These are phyloP conservation scores for Leucosporidium scottii DNA, from an alignment of 768 basidiomycete species.

Conservation along the genomic window DNA sequence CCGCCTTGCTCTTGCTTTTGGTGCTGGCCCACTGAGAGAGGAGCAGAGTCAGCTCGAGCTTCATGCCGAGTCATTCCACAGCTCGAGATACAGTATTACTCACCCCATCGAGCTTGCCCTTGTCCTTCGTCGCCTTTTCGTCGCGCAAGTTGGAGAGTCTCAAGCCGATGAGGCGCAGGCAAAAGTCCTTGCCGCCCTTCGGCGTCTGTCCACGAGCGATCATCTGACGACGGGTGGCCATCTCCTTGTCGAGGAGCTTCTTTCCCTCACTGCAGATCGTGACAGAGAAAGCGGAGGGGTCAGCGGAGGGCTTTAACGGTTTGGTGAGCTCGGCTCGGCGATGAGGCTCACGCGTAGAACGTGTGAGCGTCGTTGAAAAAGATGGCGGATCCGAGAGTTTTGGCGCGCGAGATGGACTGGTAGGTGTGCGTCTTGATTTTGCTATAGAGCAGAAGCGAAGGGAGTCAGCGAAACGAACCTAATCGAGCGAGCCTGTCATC, in stretches of 20 bases:
- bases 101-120: constrained; percentile 11
- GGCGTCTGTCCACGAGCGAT: constrained; percentile 9
- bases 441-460: background rate
- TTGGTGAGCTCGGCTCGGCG: too few relatives aligned
- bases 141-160: constrained; percentile 85
- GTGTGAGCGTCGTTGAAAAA: constrained; percentile 60
- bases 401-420: constrained; percentile 80
- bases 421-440: constrained; percentile 90
- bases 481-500: too few relatives aligned
- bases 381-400: constrained; percentile 70
- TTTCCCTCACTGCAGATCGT: constrained; percentile 58
- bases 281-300: background rate
- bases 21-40: background rate
- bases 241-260: constrained; percentile 69
- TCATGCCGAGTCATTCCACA: too few relatives aligned
- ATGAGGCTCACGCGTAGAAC: constrained; percentile 57
- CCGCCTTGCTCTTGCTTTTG: background rate
- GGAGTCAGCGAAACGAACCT: too few relatives aligned
- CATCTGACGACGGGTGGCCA: constrained; percentile 46
- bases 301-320: background rate
- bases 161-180: constrained; percentile 76
- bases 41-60: background rate
- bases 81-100: background rate
- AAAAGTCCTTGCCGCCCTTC: constrained; percentile 43
- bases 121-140: constrained; percentile 9